phyloP scores from a whole-genome alignment of 768 basidiomycete genomes.

The Imleria badia region DNA sequence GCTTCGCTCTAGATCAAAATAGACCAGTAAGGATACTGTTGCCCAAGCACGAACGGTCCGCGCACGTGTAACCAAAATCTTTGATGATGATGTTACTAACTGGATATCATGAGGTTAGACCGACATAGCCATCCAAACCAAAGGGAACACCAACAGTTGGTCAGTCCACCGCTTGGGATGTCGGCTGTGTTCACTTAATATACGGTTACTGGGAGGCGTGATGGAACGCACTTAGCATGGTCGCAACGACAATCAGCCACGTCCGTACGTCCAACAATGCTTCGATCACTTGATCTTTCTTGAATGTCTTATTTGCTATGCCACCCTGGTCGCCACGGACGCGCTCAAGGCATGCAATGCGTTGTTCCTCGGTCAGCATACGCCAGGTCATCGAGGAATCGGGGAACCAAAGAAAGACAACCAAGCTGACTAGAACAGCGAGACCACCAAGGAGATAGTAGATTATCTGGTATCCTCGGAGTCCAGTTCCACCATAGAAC shows the following conservation, averaged over 20 bases:
- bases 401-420: conserved; percentile 38
- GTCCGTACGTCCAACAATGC: conserved; percentile 26
- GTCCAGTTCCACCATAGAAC: conserved; percentile 25
- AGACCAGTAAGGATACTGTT: not conserved
- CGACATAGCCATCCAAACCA: not conserved
- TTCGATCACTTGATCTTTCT: not conserved
- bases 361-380: conserved; percentile 36
- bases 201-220: not conserved
- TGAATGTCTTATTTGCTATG: not conserved
- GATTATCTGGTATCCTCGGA: conserved; percentile 28
- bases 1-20: not conserved
- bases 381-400: conserved; percentile 41
- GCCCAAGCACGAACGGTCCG: not conserved
- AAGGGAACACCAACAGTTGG: conserved; percentile 7
- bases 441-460: conserved; percentile 38
- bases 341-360: conserved; percentile 37
- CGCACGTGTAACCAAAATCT: conserved; percentile 23
- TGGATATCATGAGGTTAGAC: not conserved
- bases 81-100: conserved; percentile 25
- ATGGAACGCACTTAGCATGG: conserved; percentile 13
- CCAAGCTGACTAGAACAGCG: conserved; percentile 36
- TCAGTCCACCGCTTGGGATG: conserved; percentile 22
- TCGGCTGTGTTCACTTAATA: not conserved
- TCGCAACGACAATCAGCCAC: conserved; percentile 30
- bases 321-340: conserved; percentile 36